These are phyloP conservation scores for Cryptococcus sp. DNA, from an alignment of 1,284 basidiomycete genomes.

Conservation along the genomic window DNA sequence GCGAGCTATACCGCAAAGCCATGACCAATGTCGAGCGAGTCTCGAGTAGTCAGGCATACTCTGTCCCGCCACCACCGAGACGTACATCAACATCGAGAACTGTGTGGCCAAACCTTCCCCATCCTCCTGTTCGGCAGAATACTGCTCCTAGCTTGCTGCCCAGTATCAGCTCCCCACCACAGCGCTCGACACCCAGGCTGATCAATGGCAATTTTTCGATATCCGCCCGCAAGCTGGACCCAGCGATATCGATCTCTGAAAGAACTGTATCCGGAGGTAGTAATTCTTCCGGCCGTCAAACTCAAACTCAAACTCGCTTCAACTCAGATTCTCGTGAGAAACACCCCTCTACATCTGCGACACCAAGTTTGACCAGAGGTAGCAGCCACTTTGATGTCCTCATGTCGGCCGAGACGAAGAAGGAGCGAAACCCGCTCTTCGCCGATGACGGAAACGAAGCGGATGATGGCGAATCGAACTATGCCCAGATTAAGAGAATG, in stretches of 20 bases:
- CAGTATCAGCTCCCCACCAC: background rate
- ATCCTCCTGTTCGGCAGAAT: background rate
- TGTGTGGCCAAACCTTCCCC: background rate
- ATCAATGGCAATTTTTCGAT: background rate
- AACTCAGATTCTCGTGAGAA: background rate
- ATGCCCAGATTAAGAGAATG: conserved; percentile 67
- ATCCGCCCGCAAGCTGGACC: background rate
- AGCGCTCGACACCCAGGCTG: background rate
- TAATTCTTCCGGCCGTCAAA: background rate
- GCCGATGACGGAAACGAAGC: conserved; percentile 22
- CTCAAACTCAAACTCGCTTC: background rate
- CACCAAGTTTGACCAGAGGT: conserved; percentile 13
- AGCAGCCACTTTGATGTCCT: conserved; percentile 41
- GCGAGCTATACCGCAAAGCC: conserved; percentile 86
- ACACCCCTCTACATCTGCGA: background rate
- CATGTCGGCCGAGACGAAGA: conserved; percentile 48
- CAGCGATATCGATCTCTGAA: background rate
- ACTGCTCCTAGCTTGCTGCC: background rate
- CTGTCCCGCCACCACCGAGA: background rate
- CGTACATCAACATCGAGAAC: background rate
- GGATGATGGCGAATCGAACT: conserved; percentile 35
- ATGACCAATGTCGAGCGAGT: conserved; percentile 61
- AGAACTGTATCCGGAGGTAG: background rate
- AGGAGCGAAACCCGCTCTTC: conserved; percentile 47
- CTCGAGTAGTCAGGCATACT: background rate